phyloP scores from a whole-genome alignment of 345 rosid species.

The Pistacia vera region DNA sequence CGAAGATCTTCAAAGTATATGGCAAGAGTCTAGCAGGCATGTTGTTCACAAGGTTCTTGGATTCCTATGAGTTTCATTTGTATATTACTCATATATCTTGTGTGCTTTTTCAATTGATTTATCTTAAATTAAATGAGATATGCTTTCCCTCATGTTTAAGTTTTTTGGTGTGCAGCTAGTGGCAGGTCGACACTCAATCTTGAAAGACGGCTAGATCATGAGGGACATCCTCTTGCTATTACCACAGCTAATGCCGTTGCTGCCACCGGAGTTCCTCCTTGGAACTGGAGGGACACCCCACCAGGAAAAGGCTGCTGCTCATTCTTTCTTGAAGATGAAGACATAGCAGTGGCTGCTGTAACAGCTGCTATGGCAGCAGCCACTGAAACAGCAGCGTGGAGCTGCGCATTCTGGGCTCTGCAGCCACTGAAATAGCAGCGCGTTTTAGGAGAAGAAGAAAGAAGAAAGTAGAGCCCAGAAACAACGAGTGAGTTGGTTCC shows the following conservation, averaged over 20 bases:
- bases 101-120: slow-evolving; percentile 14
- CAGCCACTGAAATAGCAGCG: too few species aligned
- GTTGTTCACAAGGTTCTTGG: slow-evolving; percentile 1
- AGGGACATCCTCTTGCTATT: slow-evolving; percentile 94
- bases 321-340: too few species aligned
- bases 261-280: slow-evolving; percentile 90
- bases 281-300: slow-evolving; percentile 97
- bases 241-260: slow-evolving; percentile 82
- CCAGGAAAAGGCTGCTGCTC: slow-evolving; percentile 64
- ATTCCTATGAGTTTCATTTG: background rate
- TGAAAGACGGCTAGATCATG: slow-evolving; percentile 94
- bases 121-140: slow-evolving; percentile 9
- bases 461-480: too few species aligned
- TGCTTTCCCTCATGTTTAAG: slow-evolving; percentile 23
- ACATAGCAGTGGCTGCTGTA: too few species aligned
- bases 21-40: background rate
- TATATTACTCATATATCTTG: background rate
- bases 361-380: too few species aligned
- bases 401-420: too few species aligned
- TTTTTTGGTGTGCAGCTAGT: slow-evolving; percentile 57
- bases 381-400: too few species aligned
- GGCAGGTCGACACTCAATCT: slow-evolving; percentile 86
- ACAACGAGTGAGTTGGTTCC: too few species aligned
- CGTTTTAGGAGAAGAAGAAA: too few species aligned
- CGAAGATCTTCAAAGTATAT: background rate